Base-by-base conservation (phyloP, 2,329 filamentous ascomycete species). In the Ophiostoma perfectum region DNA sequence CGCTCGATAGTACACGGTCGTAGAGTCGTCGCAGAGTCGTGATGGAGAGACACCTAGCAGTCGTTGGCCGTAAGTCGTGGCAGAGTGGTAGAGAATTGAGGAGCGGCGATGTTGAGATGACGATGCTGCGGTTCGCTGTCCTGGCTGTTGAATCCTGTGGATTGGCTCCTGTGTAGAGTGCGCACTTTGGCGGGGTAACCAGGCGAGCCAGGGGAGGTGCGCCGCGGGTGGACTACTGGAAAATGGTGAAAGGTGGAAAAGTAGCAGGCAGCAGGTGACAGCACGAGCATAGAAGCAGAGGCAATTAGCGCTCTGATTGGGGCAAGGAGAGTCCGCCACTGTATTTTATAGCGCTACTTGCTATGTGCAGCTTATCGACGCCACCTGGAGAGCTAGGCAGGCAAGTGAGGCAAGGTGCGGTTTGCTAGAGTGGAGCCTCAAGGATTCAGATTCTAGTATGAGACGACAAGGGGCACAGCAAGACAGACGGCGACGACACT, bases 151-250 rank as follows among this genome's bases (percentile, higher is more conserved):
- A 27, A 41, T 68, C 36, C 27, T 36, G 5, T 41, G 44, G 47
- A 39, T 60, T 65, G 44, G 49, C 27, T 49, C 45, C 12, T 60
- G 58, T 11, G 7, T 18, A 38, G 9, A 14, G 27, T 27, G 16
- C 44, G 41, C 49, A 5, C 27, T 66, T 70, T 70, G 65, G 67
- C 66, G 66, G 69, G 69, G 62, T 70, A 66, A 68, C 67, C 65
- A 49, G 58, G 55, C 52, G 45, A 67, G 65, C 27, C 27, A 27
- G 27, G 27, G 27, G 27, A 27, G 27, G 27, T 27, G 27, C 27
- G 27, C 27, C 27, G 27, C 27, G 27, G 27, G 27, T 27, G 27
- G 27, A 27, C 27, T 27, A 27, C 27, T 27, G 27, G 27, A 27
- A 27, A 27, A 27, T 27, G 27, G 27, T 27, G 27, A 27, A 27